Evolutionary conservation across 129 eudicot genomes (phyloP).

Genomic region (Artemisia argyi): DNA sequence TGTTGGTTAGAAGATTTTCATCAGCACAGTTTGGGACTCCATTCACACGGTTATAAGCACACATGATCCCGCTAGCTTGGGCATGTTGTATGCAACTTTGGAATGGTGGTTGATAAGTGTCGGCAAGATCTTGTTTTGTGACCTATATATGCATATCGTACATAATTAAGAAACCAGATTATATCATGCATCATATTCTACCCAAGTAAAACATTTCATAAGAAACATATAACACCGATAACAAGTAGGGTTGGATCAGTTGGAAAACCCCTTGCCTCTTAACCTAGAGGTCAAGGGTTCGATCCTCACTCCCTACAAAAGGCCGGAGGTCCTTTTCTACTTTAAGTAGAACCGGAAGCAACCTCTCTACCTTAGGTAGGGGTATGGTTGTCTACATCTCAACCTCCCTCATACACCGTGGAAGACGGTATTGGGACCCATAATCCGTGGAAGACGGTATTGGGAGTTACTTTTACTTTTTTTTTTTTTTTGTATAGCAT

Average conservation of each 20-base stretch:
- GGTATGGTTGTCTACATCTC: not conserved
- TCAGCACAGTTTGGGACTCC: constrained; percentile 86
- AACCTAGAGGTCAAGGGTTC: too few relatives aligned
- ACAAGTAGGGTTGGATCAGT: too few relatives aligned
- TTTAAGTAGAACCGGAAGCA: too few relatives aligned
- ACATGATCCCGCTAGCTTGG: constrained; percentile 90
- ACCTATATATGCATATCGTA: constrained; percentile 44
- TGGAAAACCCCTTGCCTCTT: too few relatives aligned
- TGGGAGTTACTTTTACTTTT: too few relatives aligned
- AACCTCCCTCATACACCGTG: too few relatives aligned
- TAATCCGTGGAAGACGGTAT: too few relatives aligned
- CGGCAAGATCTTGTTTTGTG: constrained; percentile 81
- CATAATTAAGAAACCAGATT: not conserved
- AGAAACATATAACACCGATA: not conserved
- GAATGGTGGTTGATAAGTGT: constrained; percentile 93
- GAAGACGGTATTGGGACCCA: too few relatives aligned
- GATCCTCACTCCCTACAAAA: too few relatives aligned
- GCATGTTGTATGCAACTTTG: constrained; percentile 76
- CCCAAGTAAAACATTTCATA: not conserved
- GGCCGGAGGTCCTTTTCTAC: too few relatives aligned
- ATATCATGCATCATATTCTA: not conserved
- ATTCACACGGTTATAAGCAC: constrained; percentile 85
- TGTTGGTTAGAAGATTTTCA: constrained; percentile 53
- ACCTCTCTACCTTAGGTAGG: too few relatives aligned
- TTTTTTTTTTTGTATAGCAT: too few relatives aligned